phyloP scores from a whole-genome alignment of 176 grass and related monocot genomes.

The Ampelocalamus luodianensis region DNA sequence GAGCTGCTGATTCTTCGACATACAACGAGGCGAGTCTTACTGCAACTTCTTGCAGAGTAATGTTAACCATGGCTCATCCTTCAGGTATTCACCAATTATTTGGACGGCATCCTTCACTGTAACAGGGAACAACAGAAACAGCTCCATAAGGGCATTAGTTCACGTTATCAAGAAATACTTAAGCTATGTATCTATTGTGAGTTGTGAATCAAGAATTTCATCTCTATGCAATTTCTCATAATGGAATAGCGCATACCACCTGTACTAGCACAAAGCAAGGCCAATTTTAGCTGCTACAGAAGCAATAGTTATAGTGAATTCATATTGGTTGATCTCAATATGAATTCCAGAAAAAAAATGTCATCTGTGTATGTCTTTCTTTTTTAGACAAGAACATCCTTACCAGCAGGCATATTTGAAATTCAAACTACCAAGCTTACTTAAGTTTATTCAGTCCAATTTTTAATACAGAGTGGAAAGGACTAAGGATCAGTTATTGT shows the following conservation, averaged over 20 bases:
- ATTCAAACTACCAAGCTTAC: neutral
- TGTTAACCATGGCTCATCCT: slow-evolving; percentile 77
- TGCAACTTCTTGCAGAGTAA: slow-evolving; percentile 69
- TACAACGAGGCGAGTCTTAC: slow-evolving; percentile 53
- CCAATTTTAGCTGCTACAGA: slow-evolving; percentile 4
- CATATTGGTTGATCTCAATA: neutral
- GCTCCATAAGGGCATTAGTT: slow-evolving; percentile 1
- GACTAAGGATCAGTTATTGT: neutral
- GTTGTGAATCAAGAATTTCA: neutral
- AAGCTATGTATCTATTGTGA: neutral
- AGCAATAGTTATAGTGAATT: neutral
- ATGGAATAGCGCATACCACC: neutral
- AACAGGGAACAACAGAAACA: slow-evolving; percentile 21
- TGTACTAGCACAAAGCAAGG: slow-evolving; percentile 18
- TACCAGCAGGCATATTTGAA: neutral
- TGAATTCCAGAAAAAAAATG: neutral
- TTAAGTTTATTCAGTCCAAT: neutral
- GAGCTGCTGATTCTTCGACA: slow-evolving; percentile 7
- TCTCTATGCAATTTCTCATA: neutral
- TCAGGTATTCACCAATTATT: slow-evolving; percentile 86
- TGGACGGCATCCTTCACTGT: slow-evolving; percentile 80
- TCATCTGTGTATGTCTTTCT: neutral
- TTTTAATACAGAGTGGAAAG: neutral
- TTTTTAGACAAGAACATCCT: neutral
- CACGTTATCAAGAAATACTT: slow-evolving; percentile 1